phyloP scores from a whole-genome alignment of 257 asterid species.

The Galeopsis tetrahit region DNA sequence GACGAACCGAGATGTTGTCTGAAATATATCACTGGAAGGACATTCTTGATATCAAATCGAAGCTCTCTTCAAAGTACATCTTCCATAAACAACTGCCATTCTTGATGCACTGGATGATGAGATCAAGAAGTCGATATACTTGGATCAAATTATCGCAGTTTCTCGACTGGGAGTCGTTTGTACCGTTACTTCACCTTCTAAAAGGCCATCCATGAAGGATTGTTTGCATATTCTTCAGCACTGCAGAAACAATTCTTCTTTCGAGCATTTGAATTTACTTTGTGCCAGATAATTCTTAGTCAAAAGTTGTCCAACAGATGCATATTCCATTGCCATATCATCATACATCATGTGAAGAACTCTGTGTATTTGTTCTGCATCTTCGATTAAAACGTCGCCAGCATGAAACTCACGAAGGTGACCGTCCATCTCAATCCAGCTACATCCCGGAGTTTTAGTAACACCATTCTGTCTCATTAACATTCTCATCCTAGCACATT shows the following conservation, averaged over 20 bases:
- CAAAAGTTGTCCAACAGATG: conserved; percentile 25
- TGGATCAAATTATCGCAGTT: conserved; percentile 38
- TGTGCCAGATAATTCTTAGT: neutral
- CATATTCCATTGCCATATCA: conserved; percentile 49
- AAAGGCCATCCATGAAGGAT: conserved; percentile 50
- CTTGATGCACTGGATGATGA: conserved; percentile 37
- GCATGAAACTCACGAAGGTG: conserved; percentile 78
- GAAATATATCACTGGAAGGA: no score
- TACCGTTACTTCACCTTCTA: conserved; percentile 36
- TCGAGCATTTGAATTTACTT: neutral
- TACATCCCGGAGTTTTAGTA: conserved; percentile 85
- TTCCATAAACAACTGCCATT: neutral
- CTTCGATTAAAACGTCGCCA: conserved; percentile 51
- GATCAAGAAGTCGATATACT: conserved; percentile 32
- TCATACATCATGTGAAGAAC: conserved; percentile 64
- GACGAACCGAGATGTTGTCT: no score
- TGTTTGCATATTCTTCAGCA: conserved; percentile 43
- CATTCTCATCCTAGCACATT: conserved; percentile 74
- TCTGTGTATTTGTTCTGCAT: conserved; percentile 44
- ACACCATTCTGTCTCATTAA: conserved; percentile 81
- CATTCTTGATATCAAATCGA: no score
- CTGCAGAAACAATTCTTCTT: conserved; percentile 4
- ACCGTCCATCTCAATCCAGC: conserved; percentile 84
- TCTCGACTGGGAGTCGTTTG: conserved; percentile 42
- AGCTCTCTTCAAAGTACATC: no score